phyloP scores from a whole-genome alignment of 2,329 filamentous ascomycete species.

The Neurospora sp. region DNA sequence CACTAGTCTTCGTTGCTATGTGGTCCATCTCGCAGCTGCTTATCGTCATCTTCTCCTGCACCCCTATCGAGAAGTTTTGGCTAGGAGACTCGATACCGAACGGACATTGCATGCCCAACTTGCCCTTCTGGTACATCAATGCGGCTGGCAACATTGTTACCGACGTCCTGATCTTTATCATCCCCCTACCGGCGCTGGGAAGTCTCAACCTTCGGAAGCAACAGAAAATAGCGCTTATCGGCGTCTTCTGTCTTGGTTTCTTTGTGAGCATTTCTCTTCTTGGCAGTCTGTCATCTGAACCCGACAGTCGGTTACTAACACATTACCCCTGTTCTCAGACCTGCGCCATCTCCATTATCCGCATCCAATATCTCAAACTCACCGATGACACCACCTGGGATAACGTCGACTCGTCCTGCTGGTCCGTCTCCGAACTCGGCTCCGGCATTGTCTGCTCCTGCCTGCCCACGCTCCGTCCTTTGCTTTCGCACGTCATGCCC shows the following conservation, averaged over 20 bases:
- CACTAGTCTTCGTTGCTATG: slow-evolving; percentile 23
- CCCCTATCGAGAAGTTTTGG: slow-evolving; percentile 28
- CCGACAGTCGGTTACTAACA: slow-evolving; percentile 4
- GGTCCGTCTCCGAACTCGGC: slow-evolving; percentile 27
- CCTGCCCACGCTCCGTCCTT: slow-evolving; percentile 25
- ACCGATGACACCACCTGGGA: slow-evolving; percentile 27
- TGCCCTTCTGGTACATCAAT: slow-evolving; percentile 27
- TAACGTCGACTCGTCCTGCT: slow-evolving; percentile 26
- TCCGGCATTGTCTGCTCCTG: slow-evolving; percentile 28
- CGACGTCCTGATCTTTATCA: slow-evolving; percentile 26
- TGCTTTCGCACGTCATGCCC: slow-evolving; percentile 10
- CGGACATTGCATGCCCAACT: slow-evolving; percentile 22
- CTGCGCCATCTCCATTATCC: slow-evolving; percentile 29
- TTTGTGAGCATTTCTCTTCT: slow-evolving; percentile 20
- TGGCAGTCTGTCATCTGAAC: too few species aligned
- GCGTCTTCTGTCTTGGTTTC: slow-evolving; percentile 29
- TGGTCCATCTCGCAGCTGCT: slow-evolving; percentile 29
- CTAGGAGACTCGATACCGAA: slow-evolving; percentile 15
- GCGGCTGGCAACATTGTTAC: slow-evolving; percentile 29
- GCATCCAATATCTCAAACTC: slow-evolving; percentile 26
- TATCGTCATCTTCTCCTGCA: slow-evolving; percentile 26
- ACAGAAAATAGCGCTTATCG: slow-evolving; percentile 25
- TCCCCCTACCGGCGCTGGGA: slow-evolving; percentile 26
- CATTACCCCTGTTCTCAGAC: slow-evolving; percentile 12
- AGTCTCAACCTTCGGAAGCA: slow-evolving; percentile 24